Conservation (phyloP, 2,329 filamentous ascomycete species). For the Aspergillus amoenus region DNA sequence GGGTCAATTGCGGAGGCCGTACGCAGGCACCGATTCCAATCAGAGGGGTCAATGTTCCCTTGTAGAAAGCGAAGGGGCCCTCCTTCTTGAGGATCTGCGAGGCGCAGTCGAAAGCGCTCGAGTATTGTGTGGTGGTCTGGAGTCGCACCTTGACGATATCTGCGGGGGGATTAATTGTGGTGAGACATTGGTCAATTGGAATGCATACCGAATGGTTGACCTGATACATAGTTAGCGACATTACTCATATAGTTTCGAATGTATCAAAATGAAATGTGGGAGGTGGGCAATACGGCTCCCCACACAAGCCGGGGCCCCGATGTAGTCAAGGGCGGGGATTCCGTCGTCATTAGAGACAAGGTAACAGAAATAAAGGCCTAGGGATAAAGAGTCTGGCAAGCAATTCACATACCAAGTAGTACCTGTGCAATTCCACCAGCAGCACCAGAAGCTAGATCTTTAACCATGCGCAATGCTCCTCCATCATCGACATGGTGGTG, state of each 20-base stretch:
- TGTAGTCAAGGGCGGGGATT: neutral
- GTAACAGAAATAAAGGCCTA: neutral
- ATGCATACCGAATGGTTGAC: slow-evolving; percentile 64
- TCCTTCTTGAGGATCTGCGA: slow-evolving; percentile 83
- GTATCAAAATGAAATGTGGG: neutral
- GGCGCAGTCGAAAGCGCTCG: slow-evolving; percentile 76
- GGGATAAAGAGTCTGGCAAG: neutral
- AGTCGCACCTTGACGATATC: slow-evolving; percentile 98
- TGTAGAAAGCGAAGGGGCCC: slow-evolving; percentile 92
- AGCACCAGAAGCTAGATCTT: slow-evolving; percentile 89
- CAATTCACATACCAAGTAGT: slow-evolving; percentile 69
- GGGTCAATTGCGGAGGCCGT: slow-evolving; percentile 23
- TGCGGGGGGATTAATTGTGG: slow-evolving; percentile 29
- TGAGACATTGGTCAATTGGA: neutral
- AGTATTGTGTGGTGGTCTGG: slow-evolving; percentile 82
- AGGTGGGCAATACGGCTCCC: neutral
- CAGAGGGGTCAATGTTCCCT: slow-evolving; percentile 91
- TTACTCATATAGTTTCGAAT: neutral
- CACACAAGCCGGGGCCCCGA: neutral
- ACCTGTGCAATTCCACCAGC: slow-evolving; percentile 93
- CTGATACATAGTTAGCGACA: slow-evolving; percentile 41
- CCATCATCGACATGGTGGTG: slow-evolving; percentile 32
- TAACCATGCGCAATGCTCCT: slow-evolving; percentile 63
- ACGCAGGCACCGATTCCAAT: slow-evolving; percentile 96
- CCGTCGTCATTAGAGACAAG: neutral